Conservation (phyloP, 2,329 filamentous ascomycete genomes). For the Macrophomina pseudophaseolina region DNA sequence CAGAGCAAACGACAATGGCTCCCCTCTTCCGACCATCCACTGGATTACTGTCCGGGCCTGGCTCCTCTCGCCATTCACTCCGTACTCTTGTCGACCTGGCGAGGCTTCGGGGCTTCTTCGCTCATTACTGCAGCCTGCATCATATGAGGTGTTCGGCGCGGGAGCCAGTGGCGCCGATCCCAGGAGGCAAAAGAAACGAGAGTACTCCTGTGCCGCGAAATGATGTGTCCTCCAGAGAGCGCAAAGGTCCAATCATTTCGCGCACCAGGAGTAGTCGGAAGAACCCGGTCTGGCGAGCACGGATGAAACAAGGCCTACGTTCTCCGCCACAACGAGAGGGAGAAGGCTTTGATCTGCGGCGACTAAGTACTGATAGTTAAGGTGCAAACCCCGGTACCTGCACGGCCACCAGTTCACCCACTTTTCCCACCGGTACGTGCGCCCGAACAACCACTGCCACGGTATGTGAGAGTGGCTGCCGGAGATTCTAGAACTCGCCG, state of each 20-base stretch:
- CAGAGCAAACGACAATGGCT: too few species aligned
- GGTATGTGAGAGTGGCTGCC: background rate
- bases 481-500: background rate
- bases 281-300: background rate
- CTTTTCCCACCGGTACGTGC: background rate
- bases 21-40: too few species aligned
- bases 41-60: background rate
- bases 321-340: background rate
- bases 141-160: background rate
- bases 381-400: background rate
- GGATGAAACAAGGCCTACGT: background rate
- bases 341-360: background rate
- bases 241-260: too few species aligned
- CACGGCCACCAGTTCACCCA: background rate
- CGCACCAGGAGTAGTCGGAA: background rate
- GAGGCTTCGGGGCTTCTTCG: constrained; percentile 3
- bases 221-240: too few species aligned
- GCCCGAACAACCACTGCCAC: background rate
- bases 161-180: background rate
- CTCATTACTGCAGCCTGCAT: background rate
- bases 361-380: too few species aligned
- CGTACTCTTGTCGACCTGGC: background rate
- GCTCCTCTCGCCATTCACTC: too few species aligned
- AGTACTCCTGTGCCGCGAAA: too few species aligned
- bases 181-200: background rate